These are phyloP conservation scores for Sclerotinia minor DNA, from an alignment of 2,329 filamentous ascomycete genomes.

Conservation along the genomic window DNA sequence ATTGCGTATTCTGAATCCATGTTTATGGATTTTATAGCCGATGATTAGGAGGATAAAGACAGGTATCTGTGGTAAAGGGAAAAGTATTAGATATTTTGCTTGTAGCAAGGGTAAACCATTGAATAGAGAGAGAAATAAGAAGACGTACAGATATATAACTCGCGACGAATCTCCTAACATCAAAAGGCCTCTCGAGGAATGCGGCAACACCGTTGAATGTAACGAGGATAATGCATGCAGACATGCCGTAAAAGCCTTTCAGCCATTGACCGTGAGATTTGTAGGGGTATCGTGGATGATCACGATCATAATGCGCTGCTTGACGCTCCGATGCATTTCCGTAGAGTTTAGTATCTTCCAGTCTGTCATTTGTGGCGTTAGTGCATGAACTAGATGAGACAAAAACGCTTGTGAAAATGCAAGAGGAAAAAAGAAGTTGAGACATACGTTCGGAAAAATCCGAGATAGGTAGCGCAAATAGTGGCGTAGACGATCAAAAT, in stretches of 20 bases:
- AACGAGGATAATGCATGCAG: constrained; percentile 42
- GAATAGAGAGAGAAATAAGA: neutral
- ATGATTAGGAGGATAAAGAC: constrained; percentile 43
- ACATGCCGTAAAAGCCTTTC: constrained; percentile 43
- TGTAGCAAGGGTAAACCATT: too few species aligned
- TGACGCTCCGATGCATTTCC: constrained; percentile 45
- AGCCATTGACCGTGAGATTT: constrained; percentile 46
- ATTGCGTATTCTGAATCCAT: constrained; percentile 39
- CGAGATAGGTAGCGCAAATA: constrained; percentile 47
- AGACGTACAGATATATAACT: constrained; percentile 46
- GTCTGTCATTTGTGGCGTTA: constrained; percentile 34
- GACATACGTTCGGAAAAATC: constrained; percentile 44
- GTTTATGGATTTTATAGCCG: constrained; percentile 43
- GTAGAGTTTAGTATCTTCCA: constrained; percentile 45
- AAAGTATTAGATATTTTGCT: neutral
- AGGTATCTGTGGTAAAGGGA: constrained; percentile 36
- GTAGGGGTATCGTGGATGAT: constrained; percentile 44
- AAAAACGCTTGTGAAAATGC: neutral
- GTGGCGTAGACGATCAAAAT: constrained; percentile 46
- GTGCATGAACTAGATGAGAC: neutral
- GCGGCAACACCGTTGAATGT: constrained; percentile 44
- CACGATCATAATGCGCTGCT: constrained; percentile 43
- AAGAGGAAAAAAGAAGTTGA: neutral
- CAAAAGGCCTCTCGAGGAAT: constrained; percentile 44
- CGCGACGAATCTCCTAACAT: constrained; percentile 43